phyloP scores from a whole-genome alignment of 2,329 filamentous ascomycete genomes.

The Fusarium sp. region DNA sequence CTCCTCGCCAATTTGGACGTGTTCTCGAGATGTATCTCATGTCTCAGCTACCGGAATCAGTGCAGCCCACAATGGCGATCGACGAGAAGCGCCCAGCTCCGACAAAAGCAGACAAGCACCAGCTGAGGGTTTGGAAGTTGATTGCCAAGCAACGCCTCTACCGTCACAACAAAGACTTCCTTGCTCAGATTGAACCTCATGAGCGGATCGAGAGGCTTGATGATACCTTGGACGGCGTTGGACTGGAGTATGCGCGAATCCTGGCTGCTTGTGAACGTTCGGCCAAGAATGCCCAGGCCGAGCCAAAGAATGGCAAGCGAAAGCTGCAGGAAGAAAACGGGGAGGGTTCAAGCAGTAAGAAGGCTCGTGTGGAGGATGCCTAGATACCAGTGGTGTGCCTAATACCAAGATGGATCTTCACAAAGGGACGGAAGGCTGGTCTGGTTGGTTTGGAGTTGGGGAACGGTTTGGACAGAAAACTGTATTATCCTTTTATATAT shows the following conservation, averaged over 20 bases:
- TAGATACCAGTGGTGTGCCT: slow-evolving; percentile 22
- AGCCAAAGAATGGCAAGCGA: slow-evolving; percentile 57
- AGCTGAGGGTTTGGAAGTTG: slow-evolving; percentile 78
- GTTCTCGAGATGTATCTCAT: slow-evolving; percentile 82
- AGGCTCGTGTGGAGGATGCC: slow-evolving; percentile 55
- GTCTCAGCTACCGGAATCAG: slow-evolving; percentile 66
- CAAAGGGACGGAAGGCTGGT: slow-evolving; percentile 2
- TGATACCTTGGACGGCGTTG: slow-evolving; percentile 74
- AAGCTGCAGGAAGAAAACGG: slow-evolving; percentile 53
- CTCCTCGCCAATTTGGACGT: slow-evolving; percentile 79
- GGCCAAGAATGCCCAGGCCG: slow-evolving; percentile 42
- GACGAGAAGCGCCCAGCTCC: slow-evolving; percentile 55
- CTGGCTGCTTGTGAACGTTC: slow-evolving; percentile 62
- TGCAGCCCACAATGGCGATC: slow-evolving; percentile 64
- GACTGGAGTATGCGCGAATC: slow-evolving; percentile 78
- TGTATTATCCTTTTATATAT: slow-evolving; percentile 29
- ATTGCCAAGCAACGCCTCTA: slow-evolving; percentile 83
- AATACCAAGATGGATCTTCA: background rate
- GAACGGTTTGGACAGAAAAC: slow-evolving; percentile 21
- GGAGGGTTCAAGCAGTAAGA: slow-evolving; percentile 58
- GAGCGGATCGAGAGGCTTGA: slow-evolving; percentile 81
- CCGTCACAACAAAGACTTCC: slow-evolving; percentile 77
- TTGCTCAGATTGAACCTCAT: slow-evolving; percentile 75
- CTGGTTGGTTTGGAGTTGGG: slow-evolving; percentile 25
- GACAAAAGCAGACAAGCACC: slow-evolving; percentile 68